Conservation (phyloP, 2,329 filamentous ascomycete genomes). For the Boeremia lycopersici region DNA sequence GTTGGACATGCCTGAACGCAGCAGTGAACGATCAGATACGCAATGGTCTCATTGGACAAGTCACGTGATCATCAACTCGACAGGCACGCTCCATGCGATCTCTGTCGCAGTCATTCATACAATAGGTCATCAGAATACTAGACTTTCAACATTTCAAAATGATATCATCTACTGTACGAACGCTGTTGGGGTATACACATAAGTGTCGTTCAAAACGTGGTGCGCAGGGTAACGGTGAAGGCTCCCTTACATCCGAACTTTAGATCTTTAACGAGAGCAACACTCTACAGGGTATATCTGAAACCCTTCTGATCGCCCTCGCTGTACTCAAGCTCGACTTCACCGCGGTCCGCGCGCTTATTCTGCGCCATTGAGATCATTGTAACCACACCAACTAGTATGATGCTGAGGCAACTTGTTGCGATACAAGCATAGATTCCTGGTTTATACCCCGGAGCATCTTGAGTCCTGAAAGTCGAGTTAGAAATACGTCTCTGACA, state of each 20-base stretch:
- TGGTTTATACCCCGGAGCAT: slow-evolving; percentile 44
- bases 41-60: too few relatives aligned
- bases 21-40: too few relatives aligned
- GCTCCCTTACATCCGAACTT: not conserved
- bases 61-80: too few relatives aligned
- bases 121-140: too few relatives aligned
- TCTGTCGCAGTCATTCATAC: too few relatives aligned
- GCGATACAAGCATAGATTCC: slow-evolving; percentile 50
- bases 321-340: slow-evolving; percentile 49
- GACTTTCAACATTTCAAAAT: too few relatives aligned
- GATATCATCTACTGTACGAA: too few relatives aligned
- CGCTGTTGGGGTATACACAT: too few relatives aligned
- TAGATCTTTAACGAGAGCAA: too few relatives aligned
- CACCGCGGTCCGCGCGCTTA: slow-evolving; percentile 48
- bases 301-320: slow-evolving; percentile 44
- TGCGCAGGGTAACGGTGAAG: not conserved
- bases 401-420: slow-evolving; percentile 44
- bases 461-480: slow-evolving; percentile 14
- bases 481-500: too few relatives aligned
- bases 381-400: slow-evolving; percentile 41
- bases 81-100: too few relatives aligned
- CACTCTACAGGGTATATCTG: slow-evolving; percentile 38
- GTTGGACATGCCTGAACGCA: too few relatives aligned
- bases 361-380: slow-evolving; percentile 46
- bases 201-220: not conserved